These are phyloP conservation scores for Boechera divaricarpa DNA, from an alignment of 345 rosid genomes.

Conservation along the genomic window DNA sequence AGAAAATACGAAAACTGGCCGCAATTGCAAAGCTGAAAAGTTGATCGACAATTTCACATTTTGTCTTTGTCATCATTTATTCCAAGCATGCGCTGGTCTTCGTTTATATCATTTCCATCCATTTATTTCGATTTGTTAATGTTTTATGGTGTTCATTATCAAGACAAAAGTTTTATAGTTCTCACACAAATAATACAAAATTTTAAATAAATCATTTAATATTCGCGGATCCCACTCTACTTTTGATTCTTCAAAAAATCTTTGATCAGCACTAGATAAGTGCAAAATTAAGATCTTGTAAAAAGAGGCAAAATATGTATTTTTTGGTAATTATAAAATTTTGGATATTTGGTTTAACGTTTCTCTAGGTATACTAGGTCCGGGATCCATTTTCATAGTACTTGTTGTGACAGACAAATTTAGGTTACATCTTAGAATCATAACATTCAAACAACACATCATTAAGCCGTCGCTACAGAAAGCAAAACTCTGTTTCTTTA, in stretches of 20 bases:
- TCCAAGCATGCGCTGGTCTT: conserved; percentile 43
- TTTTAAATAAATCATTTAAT: background rate
- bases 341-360: background rate
- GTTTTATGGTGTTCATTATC: conserved; percentile 19
- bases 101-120: background rate
- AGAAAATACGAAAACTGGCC: conserved; percentile 5
- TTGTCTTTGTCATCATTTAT: conserved; percentile 37
- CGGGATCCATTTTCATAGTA: background rate
- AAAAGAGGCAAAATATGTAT: background rate
- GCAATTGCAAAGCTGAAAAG: conserved; percentile 28
- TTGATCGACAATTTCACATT: conserved; percentile 35
- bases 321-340: background rate
- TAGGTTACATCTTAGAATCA: background rate
- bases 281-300: background rate
- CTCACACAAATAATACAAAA: conserved; percentile 4
- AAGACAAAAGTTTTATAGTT: background rate
- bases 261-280: background rate
- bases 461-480: background rate
- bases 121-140: conserved; percentile 3
- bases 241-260: background rate
- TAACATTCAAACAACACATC: background rate
- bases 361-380: background rate
- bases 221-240: background rate
- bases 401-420: background rate
- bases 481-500: background rate